A percentile compares a stretch with the other conserved stretches of the same genome.
Conservation (phyloP, 148 eudicot genomes). For the Dysphania ambrosioides region DNA sequence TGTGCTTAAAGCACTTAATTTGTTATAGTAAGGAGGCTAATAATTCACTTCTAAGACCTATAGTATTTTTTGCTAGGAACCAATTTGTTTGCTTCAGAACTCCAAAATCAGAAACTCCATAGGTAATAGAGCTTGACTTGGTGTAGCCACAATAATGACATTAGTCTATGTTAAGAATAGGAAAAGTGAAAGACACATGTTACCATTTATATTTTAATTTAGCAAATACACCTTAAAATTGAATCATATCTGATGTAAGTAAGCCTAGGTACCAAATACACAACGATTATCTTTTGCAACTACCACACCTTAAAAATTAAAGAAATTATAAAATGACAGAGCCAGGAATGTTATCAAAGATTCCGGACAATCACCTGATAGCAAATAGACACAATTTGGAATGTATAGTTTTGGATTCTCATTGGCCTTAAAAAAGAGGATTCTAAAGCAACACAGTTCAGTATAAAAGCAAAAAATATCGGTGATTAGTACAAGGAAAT, state of each 20-base stretch:
- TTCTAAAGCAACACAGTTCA: background rate
- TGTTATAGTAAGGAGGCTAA: background rate
- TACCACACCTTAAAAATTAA: background rate
- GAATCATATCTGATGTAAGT: too few species aligned
- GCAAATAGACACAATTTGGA: background rate
- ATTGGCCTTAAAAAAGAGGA: background rate
- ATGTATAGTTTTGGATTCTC: background rate
- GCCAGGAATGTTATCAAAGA: background rate
- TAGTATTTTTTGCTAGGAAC: constrained; percentile 10
- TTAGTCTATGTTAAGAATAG: background rate
- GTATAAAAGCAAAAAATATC: background rate
- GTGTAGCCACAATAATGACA: constrained; percentile 10
- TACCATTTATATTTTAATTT: too few species aligned
- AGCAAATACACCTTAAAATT: too few species aligned
- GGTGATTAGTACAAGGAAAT: background rate
- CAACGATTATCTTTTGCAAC: background rate
- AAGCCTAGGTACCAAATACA: background rate
- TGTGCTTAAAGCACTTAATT: background rate
- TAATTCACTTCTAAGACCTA: constrained; percentile 19
- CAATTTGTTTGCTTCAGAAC: constrained; percentile 19
- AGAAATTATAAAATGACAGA: background rate
- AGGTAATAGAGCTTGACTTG: constrained; percentile 21
- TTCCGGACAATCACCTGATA: background rate
- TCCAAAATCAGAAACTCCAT: constrained; percentile 18
- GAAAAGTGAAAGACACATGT: background rate